Percentiles rank a stretch among this genome's conserved stretches.
These are phyloP conservation scores for Leishmania gerbilli DNA, from an alignment of 208 protist species.

Conservation along the genomic window DNA sequence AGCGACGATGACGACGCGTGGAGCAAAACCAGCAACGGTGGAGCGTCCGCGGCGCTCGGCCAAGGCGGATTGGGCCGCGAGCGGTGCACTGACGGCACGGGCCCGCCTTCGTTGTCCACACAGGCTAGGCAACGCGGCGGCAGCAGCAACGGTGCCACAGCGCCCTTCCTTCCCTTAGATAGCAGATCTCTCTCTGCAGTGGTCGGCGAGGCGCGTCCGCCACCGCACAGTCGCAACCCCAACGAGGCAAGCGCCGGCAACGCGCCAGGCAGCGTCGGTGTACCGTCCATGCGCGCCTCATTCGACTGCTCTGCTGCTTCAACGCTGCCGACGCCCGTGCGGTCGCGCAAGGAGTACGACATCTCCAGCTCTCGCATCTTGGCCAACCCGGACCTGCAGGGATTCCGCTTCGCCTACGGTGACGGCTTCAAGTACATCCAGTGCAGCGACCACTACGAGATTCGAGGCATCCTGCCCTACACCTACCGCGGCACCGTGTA, in stretches of 20 bases:
- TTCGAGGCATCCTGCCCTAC: constrained; percentile 73
- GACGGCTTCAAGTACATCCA: constrained; percentile 62
- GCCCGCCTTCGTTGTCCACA: not conserved
- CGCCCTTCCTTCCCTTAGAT: not conserved
- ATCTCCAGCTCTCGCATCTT: constrained; percentile 27
- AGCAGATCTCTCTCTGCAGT: not conserved
- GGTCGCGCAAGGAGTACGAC: constrained; percentile 35
- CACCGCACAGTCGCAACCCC: not conserved
- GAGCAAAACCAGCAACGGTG: not conserved
- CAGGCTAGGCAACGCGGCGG: not conserved
- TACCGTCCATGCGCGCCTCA: too few species aligned
- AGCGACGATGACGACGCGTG: constrained; percentile 19
- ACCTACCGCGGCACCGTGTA: constrained; percentile 59
- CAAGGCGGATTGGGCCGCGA: not conserved
- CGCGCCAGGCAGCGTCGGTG: not conserved
- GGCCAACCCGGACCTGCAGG: constrained; percentile 43
- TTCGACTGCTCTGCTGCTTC: not conserved
- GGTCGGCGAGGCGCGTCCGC: not conserved
- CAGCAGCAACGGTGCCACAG: not conserved
- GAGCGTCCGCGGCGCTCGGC: not conserved
- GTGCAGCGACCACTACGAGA: constrained; percentile 51
- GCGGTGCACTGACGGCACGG: not conserved
- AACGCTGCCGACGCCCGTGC: constrained; percentile 12
- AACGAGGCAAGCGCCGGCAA: not conserved
- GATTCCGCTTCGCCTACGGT: constrained; percentile 58